Conservation (phyloP, 306 rosid species). For the Corylus heterophylla region DNA sequence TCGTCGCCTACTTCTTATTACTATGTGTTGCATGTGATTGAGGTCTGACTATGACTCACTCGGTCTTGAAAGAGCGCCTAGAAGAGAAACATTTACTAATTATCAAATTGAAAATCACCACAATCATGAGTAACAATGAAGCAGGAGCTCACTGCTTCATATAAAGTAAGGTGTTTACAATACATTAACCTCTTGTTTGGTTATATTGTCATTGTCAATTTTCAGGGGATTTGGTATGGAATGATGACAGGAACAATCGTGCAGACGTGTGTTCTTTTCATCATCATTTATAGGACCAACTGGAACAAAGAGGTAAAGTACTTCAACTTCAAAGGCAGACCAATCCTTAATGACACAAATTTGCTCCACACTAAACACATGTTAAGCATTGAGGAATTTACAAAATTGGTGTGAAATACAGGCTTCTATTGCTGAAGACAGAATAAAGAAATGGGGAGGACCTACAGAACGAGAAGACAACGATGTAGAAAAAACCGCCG, state of each 20-base stretch:
- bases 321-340: background rate
- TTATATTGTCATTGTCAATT: background rate
- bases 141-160: background rate
- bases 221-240: slow-evolving; percentile 80
- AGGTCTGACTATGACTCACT: too few relatives aligned
- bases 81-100: too few relatives aligned
- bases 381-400: background rate
- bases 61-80: too few relatives aligned
- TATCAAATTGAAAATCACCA: too few relatives aligned
- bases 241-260: slow-evolving; percentile 67
- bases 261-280: slow-evolving; percentile 61
- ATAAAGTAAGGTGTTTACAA: background rate
- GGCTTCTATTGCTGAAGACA: slow-evolving; percentile 51
- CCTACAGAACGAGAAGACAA: background rate
- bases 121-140: too few relatives aligned
- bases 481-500: slow-evolving; percentile 2
- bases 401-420: slow-evolving; percentile 26
- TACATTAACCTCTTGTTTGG: background rate
- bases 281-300: slow-evolving; percentile 60
- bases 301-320: slow-evolving; percentile 69
- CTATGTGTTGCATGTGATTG: too few relatives aligned
- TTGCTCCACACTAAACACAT: background rate
- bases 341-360: background rate
- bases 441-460: slow-evolving; percentile 55
- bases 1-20: too few relatives aligned